Evolutionary conservation across 495 filamentous ascomycete genomes (phyloP), one percentile per base, ranked within the genome.

Genomic region (Gamarada debralockiae): DNA sequence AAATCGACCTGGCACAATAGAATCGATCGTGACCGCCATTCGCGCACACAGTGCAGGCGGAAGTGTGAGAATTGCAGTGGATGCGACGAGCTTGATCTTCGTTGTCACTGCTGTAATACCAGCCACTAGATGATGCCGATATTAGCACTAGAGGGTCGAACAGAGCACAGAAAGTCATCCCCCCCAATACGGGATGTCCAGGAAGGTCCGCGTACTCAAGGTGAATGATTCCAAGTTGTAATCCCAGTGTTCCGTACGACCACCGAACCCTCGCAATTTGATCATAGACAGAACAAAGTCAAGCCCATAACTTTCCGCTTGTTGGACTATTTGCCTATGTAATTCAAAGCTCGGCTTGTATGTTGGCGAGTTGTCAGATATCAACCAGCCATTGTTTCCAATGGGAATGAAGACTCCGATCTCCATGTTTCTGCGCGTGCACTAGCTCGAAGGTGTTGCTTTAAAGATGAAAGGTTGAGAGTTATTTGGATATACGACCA

Each of bases 91-190:
- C 5, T 71, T 70, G 27, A 77, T 77, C 47, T 71, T 73, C 3
- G 67, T 59, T 0, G 74, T 77, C 5, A 74, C 69, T 2, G 67
- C 56, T 0, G 72, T 71, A 0, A 77, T 52, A 1, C 73, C 74
- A 1, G 73, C 73, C 51, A 77, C 27, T 29, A 29, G 27, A 29
- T 29, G n/a, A n/a, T n/a, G n/a, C n/a, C n/a, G n/a, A n/a, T n/a
- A n/a, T n/a, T n/a, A n/a, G n/a, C n/a, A n/a, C n/a, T n/a, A n/a
- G n/a, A n/a, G n/a, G n/a, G n/a, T n/a, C n/a, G n/a, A n/a, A n/a
- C n/a, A n/a, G n/a, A n/a, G n/a, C n/a, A n/a, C n/a, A n/a, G n/a
- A n/a, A n/a, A n/a, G n/a, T n/a, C n/a, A n/a, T n/a, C n/a, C n/a
- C n/a, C n/a, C n/a, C n/a, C n/a, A n/a, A n/a, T n/a, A n/a, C n/a